These are phyloP conservation scores for Neurospora sp. DNA, from an alignment of 495 filamentous ascomycete species.

Conservation along the genomic window DNA sequence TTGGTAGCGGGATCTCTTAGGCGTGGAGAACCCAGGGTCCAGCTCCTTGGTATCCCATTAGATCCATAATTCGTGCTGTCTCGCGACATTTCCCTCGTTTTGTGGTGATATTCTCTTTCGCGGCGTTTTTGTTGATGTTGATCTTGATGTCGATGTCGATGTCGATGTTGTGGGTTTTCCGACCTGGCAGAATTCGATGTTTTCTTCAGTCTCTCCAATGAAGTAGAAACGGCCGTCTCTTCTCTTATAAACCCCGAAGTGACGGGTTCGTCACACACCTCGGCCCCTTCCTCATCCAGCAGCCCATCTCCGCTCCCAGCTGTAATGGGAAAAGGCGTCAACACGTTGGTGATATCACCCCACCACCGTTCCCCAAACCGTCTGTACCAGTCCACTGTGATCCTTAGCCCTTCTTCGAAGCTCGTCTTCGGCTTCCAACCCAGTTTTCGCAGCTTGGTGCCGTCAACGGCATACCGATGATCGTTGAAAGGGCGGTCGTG, in stretches of 20 bases:
- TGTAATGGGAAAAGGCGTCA: conserved; percentile 49
- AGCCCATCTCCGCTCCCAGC: conserved; percentile 37
- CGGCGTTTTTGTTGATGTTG: neutral
- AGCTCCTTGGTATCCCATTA: neutral
- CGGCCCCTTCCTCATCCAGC: conserved; percentile 35
- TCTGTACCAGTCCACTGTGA: conserved; percentile 64
- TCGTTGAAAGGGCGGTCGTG: conserved; percentile 68
- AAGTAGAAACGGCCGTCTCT: neutral
- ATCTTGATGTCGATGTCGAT: neutral
- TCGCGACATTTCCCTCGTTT: neutral
- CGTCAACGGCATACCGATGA: conserved; percentile 57
- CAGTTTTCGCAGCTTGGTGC: conserved; percentile 49
- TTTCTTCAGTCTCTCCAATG: conserved; percentile 11
- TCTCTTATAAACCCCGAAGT: conserved; percentile 1
- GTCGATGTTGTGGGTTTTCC: neutral
- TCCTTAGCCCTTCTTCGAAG: conserved; percentile 50
- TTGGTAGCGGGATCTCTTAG: neutral
- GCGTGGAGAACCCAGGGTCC: neutral
- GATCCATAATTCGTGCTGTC: neutral
- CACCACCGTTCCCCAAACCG: conserved; percentile 56
- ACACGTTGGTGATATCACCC: conserved; percentile 58
- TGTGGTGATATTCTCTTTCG: neutral
- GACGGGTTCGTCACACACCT: conserved; percentile 38
- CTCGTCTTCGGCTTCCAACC: conserved; percentile 57
- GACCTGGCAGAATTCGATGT: neutral